These are phyloP conservation scores for Berberis vulgaris DNA, from an alignment of 164 flowering plant species.

Conservation along the genomic window DNA sequence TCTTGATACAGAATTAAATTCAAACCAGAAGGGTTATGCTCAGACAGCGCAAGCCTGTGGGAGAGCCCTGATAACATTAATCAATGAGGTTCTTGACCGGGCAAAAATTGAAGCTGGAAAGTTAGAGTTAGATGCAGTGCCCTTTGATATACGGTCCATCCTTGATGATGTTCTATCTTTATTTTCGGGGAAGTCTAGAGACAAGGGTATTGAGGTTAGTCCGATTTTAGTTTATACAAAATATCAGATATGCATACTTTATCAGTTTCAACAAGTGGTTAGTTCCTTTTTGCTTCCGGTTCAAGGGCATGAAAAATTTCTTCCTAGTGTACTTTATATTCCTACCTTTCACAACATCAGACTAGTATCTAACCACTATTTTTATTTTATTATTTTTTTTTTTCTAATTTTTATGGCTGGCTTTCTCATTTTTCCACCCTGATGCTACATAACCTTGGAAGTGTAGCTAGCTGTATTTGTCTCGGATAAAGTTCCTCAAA, in stretches of 20 bases:
- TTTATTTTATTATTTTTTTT: slow-evolving; percentile 9
- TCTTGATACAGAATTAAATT: slow-evolving; percentile 66
- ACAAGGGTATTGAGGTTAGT: slow-evolving; percentile 77
- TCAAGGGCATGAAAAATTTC: neutral
- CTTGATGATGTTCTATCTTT: slow-evolving; percentile 85
- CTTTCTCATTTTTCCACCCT: slow-evolving; percentile 5
- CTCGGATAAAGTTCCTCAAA: slow-evolving; percentile 80
- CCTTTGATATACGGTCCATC: slow-evolving; percentile 64
- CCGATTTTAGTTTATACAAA: neutral
- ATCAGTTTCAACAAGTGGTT: neutral
- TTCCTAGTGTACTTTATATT: neutral
- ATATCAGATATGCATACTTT: neutral
- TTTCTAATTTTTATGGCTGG: slow-evolving; percentile 9
- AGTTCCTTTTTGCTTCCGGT: neutral
- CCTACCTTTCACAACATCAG: neutral
- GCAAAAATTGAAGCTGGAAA: slow-evolving; percentile 95
- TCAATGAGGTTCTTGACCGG: slow-evolving; percentile 90
- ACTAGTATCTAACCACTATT: neutral
- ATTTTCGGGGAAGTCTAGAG: slow-evolving; percentile 77
- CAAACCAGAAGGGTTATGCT: slow-evolving; percentile 73
- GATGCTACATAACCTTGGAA: slow-evolving; percentile 17
- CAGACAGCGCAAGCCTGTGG: slow-evolving; percentile 93
- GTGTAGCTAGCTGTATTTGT: slow-evolving; percentile 80
- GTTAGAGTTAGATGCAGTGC: slow-evolving; percentile 74
- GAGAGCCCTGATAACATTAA: slow-evolving; percentile 67